Evolutionary conservation across 2,329 filamentous ascomycete species (phyloP), one percentile per base, ranked within the genome.

Genomic region (Xylariaceae sp.): DNA sequence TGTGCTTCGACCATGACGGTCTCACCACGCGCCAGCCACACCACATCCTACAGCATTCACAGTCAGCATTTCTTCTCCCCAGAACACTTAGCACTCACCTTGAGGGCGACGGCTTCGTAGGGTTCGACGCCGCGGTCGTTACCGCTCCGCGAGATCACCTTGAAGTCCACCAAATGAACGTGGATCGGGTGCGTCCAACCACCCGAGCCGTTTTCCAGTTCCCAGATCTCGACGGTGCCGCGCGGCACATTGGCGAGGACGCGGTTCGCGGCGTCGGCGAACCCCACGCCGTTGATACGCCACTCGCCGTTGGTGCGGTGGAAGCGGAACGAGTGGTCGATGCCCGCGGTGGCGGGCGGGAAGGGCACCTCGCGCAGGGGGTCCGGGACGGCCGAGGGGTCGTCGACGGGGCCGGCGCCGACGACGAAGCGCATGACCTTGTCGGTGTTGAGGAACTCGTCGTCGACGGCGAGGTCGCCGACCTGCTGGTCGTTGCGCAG

Each of bases 91-190:
- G n/a, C n/a, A n/a, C n/a, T n/a, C n/a, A n/a, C n/a, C 67, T 86
- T 85, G 18, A 84, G 75, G 0, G 80, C 82, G 0, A 74, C 77
- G 1, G 73, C 70, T 69, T 86, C 83, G 60, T 86, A 86, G 0
- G 79, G 75, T 57, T 75, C 63, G 3, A 85, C 76, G 12, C 63
- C 65, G 2, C 75, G 72, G 20, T 73, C 44, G 9, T 76, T 76
- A 3, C 79, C 78, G 0, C 66, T 75, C 18, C 83, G 79, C 7
- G 71, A 74, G 20, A 84, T 62, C 37, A 86, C 73, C 52, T 80
- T 77, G 68, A 86, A 81, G 63, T 85, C 82, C 46, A 87, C 78
- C 1, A 86, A 74, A 64, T 86, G 84, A 46, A 86, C 78, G 67
- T 86, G 83, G 29, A 80, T 71, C 1, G 81, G 82, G 61, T 85